A percentile compares a stretch with the other conserved stretches of the same genome.
Conservation (phyloP, 2,329 filamentous ascomycete species). For the Claviceps capensis region DNA sequence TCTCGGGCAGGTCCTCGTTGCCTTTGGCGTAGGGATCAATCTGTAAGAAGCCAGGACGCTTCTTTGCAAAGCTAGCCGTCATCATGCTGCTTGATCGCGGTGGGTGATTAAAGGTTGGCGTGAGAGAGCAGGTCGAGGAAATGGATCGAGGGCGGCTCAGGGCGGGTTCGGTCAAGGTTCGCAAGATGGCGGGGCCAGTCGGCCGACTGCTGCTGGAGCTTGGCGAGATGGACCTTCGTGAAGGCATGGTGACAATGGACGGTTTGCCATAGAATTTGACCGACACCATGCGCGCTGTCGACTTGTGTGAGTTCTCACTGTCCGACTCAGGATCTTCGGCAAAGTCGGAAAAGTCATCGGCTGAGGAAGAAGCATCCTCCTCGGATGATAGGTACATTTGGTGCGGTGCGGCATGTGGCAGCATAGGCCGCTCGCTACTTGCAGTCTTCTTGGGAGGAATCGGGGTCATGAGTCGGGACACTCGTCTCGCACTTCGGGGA, state of each 20-base stretch:
- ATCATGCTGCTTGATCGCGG: conserved; percentile 31
- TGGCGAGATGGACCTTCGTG: conserved; percentile 29
- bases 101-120: conserved; percentile 19
- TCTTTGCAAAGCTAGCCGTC: conserved; percentile 20
- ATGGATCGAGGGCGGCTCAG: conserved; percentile 19
- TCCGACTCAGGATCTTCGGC: conserved; percentile 30
- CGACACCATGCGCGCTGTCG: conserved; percentile 36
- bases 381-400: conserved; percentile 52
- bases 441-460: conserved; percentile 21
- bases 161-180: conserved; percentile 19
- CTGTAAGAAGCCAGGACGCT: conserved; percentile 34
- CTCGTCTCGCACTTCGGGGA: conserved; percentile 33
- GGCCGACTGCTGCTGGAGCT: conserved; percentile 18
- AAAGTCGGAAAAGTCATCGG: conserved; percentile 45
- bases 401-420: conserved; percentile 34
- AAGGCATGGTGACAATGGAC: conserved; percentile 37
- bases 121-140: conserved; percentile 19
- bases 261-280: conserved; percentile 48
- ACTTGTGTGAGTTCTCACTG: conserved; percentile 19
- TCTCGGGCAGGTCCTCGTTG: conserved; percentile 13
- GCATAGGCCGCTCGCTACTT: conserved; percentile 17
- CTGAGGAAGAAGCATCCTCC: conserved; percentile 49
- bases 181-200: conserved; percentile 13
- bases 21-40: conserved; percentile 38
- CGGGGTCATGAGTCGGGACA: conserved; percentile 26